Evolutionary conservation across 2,329 filamentous ascomycete genomes (phyloP).

Genomic region (Sclerotinia glacialis): DNA sequence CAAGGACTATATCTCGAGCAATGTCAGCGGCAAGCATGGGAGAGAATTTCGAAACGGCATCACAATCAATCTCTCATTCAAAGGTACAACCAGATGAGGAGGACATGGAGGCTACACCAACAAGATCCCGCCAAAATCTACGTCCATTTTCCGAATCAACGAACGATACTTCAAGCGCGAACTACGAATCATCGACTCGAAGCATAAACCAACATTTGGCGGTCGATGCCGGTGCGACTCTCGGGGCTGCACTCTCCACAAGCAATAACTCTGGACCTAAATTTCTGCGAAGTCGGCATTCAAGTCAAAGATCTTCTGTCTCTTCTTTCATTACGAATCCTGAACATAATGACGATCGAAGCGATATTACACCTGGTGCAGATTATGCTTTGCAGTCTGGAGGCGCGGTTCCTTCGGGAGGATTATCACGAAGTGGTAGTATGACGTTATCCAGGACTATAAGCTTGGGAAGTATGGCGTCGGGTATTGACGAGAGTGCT

Average conservation of each 20-base stretch:
- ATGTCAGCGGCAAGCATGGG: conserved; percentile 46
- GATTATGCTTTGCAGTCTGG: conserved; percentile 84
- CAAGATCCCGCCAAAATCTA: conserved; percentile 26
- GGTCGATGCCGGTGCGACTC: conserved; percentile 48
- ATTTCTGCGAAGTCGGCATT: conserved; percentile 53
- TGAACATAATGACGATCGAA: conserved; percentile 53
- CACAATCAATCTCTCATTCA: conserved; percentile 25
- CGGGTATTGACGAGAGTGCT: conserved; percentile 58
- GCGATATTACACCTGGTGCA: conserved; percentile 70
- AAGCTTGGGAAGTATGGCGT: conserved; percentile 87
- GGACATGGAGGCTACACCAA: conserved; percentile 33
- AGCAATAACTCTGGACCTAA: conserved; percentile 49
- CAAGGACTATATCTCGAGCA: conserved; percentile 52
- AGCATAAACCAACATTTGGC: conserved; percentile 34
- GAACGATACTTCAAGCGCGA: conserved; percentile 33
- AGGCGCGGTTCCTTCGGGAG: conserved; percentile 62
- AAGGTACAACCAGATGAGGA: conserved; percentile 30
- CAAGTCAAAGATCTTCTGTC: conserved; percentile 58
- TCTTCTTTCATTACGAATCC: conserved; percentile 57
- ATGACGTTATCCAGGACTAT: conserved; percentile 70
- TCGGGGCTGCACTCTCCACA: conserved; percentile 45
- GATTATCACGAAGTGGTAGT: conserved; percentile 48
- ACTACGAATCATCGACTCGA: conserved; percentile 40
- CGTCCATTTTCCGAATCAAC: conserved; percentile 25
- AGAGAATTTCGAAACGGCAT: conserved; percentile 24